phyloP scores from a whole-genome alignment of 768 basidiomycete species.

The Sistotremastrum suecicum region DNA sequence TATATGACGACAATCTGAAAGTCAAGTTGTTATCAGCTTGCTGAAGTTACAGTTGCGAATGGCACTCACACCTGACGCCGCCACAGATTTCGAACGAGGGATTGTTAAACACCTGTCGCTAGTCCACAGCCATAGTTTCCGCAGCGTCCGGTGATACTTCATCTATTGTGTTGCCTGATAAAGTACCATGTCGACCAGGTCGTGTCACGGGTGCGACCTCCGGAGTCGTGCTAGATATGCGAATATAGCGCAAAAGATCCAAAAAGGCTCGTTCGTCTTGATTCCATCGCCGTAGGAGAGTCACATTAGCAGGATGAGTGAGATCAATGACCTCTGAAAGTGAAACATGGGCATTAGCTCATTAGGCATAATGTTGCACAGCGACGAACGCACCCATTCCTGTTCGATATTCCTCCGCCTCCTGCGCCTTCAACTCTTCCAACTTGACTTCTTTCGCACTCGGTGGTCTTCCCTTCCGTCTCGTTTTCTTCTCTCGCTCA shows the following conservation, averaged over 20 bases:
- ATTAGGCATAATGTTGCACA: constrained; percentile 1
- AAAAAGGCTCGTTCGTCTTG: constrained; percentile 59
- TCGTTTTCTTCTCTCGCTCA: constrained; percentile 39
- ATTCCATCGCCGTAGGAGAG: constrained; percentile 67
- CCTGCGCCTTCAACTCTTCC: constrained; percentile 56
- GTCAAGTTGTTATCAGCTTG: too few species aligned
- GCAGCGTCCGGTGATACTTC: too few species aligned
- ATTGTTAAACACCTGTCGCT: too few species aligned
- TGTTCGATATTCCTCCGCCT: constrained; percentile 61
- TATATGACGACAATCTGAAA: too few species aligned
- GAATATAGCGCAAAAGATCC: constrained; percentile 59
- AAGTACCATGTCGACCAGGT: constrained; percentile 40
- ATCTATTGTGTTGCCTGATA: constrained; percentile 5
- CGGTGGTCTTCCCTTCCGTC: constrained; percentile 67
- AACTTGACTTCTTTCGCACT: constrained; percentile 50
- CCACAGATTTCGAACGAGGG: too few species aligned
- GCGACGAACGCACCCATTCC: constrained; percentile 49
- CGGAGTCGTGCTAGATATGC: constrained; percentile 49
- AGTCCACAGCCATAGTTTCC: too few species aligned
- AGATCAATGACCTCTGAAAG: constrained; percentile 62
- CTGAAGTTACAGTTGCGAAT: too few species aligned
- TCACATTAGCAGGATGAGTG: constrained; percentile 54
- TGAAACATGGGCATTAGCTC: constrained; percentile 1
- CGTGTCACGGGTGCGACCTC: constrained; percentile 35
- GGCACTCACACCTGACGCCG: too few species aligned